phyloP scores from a whole-genome alignment of 2,329 filamentous ascomycete species.

The Verticillium alfalfae region DNA sequence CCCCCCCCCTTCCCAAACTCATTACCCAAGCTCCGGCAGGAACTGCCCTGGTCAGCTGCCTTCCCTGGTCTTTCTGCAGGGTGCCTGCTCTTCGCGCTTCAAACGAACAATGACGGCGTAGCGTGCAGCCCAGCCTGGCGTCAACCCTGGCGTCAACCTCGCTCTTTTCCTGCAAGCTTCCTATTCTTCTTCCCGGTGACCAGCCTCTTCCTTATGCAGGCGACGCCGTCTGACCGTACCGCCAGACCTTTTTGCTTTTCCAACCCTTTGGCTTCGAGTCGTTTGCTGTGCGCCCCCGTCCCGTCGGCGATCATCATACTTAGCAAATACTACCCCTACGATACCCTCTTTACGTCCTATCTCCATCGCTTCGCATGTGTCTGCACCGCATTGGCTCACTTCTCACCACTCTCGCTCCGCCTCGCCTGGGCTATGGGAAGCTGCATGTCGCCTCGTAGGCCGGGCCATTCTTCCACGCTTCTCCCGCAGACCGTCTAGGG shows the following conservation, averaged over 20 bases:
- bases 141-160: slow-evolving; percentile 7
- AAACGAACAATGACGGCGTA: slow-evolving; percentile 5
- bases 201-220: background rate
- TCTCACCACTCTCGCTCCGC: background rate
- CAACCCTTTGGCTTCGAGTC: slow-evolving; percentile 6
- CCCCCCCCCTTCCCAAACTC: background rate
- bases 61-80: background rate
- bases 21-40: background rate
- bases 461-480: slow-evolving; percentile 7
- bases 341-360: background rate
- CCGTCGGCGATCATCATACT: background rate
- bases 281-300: slow-evolving; percentile 3
- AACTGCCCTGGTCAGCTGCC: background rate
- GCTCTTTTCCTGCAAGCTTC: slow-evolving; percentile 7
- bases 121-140: slow-evolving; percentile 3
- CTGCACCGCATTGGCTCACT: slow-evolving; percentile 37
- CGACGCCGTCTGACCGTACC: background rate
- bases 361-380: slow-evolving; percentile 25
- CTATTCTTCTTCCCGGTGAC: background rate
- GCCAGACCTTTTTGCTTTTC: slow-evolving; percentile 2
- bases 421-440: slow-evolving; percentile 10
- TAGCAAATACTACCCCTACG: background rate
- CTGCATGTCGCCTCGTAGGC: slow-evolving; percentile 12
- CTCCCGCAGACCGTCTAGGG: background rate
- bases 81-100: background rate